phyloP scores from a whole-genome alignment of 2,329 filamentous ascomycete genomes.

The Pestalotiopsis fici region DNA sequence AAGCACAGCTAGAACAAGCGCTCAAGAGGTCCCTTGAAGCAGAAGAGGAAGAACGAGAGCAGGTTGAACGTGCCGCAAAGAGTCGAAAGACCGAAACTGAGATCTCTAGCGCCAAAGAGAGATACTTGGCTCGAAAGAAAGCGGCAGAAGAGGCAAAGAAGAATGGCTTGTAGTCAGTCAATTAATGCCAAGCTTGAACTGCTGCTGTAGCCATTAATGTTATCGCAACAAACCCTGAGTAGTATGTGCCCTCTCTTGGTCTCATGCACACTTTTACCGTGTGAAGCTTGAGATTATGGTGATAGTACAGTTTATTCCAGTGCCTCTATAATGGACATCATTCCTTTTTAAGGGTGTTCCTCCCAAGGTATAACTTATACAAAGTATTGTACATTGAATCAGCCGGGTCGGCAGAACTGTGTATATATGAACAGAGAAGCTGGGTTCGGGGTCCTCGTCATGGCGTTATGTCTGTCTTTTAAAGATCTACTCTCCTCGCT shows the following conservation, averaged over 20 bases:
- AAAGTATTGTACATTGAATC: conserved; percentile 1
- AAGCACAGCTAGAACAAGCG: conserved; percentile 72
- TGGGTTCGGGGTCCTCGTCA: not conserved
- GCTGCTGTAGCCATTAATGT: not conserved
- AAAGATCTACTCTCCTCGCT: conserved; percentile 45
- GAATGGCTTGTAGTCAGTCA: conserved; percentile 20
- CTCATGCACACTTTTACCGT: not conserved
- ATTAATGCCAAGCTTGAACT: not conserved
- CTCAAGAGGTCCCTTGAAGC: conserved; percentile 72
- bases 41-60: conserved; percentile 64
- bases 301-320: not conserved
- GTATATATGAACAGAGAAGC: not conserved
- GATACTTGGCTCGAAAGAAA: conserved; percentile 76
- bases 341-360: not conserved
- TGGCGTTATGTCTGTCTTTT: not conserved
- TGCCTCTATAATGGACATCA: not conserved
- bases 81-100: conserved; percentile 77
- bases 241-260: not conserved
- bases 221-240: not conserved
- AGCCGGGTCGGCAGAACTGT: not conserved
- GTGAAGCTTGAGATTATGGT: not conserved
- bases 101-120: conserved; percentile 75
- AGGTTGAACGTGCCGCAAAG: conserved; percentile 68
- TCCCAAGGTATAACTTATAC: not conserved
- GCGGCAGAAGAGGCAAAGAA: conserved; percentile 72